Conservation (phyloP, 1,139 yeast genomes). For the Lodderomyces parapsilosis region DNA sequence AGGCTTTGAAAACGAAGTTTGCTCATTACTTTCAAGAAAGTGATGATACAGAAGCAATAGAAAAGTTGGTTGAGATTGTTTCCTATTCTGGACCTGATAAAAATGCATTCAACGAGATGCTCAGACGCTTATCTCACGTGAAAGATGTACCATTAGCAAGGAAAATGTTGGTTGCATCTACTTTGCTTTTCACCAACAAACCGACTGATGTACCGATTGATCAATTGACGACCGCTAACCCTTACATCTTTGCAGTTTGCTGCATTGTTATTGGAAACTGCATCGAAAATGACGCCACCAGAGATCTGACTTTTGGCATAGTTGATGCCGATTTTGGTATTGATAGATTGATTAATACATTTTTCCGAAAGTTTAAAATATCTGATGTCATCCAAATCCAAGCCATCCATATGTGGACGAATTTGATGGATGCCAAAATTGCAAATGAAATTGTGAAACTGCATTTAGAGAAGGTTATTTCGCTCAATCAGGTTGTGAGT, state of each 20-base stretch:
- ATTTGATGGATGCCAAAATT: constrained; percentile 22
- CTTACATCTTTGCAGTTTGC: constrained; percentile 29
- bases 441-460: constrained; percentile 15
- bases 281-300: constrained; percentile 22
- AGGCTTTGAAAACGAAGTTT: not conserved
- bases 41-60: constrained; percentile 16
- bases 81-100: constrained; percentile 18
- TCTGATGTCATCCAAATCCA: constrained; percentile 42
- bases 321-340: constrained; percentile 15
- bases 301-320: constrained; percentile 15
- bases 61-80: constrained; percentile 18
- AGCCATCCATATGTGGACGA: constrained; percentile 36
- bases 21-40: not conserved
- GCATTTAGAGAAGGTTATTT: constrained; percentile 15
- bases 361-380: constrained; percentile 22
- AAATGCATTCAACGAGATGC: constrained; percentile 10
- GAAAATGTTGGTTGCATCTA: constrained; percentile 35
- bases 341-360: constrained; percentile 18
- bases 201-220: not conserved
- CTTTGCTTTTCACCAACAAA: constrained; percentile 17
- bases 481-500: constrained; percentile 27
- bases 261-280: constrained; percentile 39
- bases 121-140: constrained; percentile 9
- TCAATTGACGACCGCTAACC: constrained; percentile 16
- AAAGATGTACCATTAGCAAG: constrained; percentile 19